These are phyloP conservation scores for Thermoascus crustaceus DNA, from an alignment of 2,329 filamentous ascomycete genomes.

Conservation along the genomic window DNA sequence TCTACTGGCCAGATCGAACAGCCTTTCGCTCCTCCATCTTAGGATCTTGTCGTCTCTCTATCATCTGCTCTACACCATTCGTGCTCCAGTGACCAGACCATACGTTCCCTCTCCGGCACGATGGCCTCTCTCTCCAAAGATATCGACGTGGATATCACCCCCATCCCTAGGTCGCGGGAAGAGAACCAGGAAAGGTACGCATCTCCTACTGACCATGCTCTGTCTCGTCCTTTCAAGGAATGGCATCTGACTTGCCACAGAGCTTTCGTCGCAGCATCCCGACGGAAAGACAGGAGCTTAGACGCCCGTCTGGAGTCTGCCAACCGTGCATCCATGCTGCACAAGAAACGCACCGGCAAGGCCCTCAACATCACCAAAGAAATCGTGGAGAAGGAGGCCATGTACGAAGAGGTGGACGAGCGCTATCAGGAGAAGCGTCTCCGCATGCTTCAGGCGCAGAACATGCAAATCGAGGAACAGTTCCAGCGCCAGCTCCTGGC, in stretches of 20 bases:
- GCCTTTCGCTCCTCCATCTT: background rate
- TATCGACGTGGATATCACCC: conserved; percentile 23
- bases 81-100: background rate
- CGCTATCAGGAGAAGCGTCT: conserved; percentile 44
- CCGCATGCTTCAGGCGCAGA: conserved; percentile 31
- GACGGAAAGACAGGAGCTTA: conserved; percentile 75
- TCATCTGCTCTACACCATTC: background rate
- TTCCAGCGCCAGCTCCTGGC: conserved; percentile 30
- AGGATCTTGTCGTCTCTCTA: background rate
- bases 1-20: background rate
- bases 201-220: background rate
- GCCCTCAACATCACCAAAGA: conserved; percentile 73
- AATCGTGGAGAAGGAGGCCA: conserved; percentile 82
- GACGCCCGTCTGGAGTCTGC: conserved; percentile 86
- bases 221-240: conserved; percentile 1
- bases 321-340: conserved; percentile 77
- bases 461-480: conserved; percentile 29
- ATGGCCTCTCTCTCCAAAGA: conserved; percentile 17
- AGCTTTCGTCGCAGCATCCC: conserved; percentile 85
- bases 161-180: conserved; percentile 30
- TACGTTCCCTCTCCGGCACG: conserved; percentile 1
- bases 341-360: conserved; percentile 79
- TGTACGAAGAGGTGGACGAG: conserved; percentile 94
- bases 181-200: conserved; percentile 40
- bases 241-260: conserved; percentile 35